phyloP scores from a whole-genome alignment of 1,284 basidiomycete species.

The Rhodotorula sp. region DNA sequence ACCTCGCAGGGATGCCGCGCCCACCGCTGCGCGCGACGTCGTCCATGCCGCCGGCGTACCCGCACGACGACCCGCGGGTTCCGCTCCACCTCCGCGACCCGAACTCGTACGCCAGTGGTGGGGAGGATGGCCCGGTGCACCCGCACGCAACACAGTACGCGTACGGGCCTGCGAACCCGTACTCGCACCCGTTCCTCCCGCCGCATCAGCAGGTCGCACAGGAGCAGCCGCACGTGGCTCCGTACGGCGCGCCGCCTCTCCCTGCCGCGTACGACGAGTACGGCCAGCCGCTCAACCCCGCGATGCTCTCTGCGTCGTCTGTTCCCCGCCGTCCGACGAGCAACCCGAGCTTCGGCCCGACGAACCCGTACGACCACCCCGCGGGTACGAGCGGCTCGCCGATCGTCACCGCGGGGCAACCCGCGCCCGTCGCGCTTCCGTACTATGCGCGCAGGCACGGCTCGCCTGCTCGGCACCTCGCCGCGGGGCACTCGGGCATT shows the following conservation, averaged over 20 bases:
- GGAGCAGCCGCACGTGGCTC: background rate
- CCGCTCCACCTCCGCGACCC: background rate
- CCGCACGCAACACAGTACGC: background rate
- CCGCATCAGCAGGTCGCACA: background rate
- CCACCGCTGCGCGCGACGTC: background rate
- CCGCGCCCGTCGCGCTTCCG: constrained; percentile 26
- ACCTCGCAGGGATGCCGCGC: background rate
- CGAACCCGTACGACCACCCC: constrained; percentile 8
- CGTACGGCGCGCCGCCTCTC: background rate
- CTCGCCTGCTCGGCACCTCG: background rate
- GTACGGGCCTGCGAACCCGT: constrained; percentile 4
- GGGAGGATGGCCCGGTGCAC: background rate
- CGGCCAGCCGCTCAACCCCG: background rate
- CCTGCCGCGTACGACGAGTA: background rate
- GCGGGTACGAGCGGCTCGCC: background rate
- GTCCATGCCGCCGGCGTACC: constrained; percentile 5
- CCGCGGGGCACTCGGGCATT: constrained; percentile 1
- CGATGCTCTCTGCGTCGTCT: background rate
- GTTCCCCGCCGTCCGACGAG: background rate
- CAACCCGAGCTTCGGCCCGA: background rate
- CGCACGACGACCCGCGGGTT: background rate
- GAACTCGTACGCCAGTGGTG: background rate
- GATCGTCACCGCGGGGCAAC: constrained; percentile 15
- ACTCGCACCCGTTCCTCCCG: constrained; percentile 15
- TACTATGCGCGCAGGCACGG: constrained; percentile 20